Conservation (phyloP, 208 protist species). For the Leishmania turanica region DNA sequence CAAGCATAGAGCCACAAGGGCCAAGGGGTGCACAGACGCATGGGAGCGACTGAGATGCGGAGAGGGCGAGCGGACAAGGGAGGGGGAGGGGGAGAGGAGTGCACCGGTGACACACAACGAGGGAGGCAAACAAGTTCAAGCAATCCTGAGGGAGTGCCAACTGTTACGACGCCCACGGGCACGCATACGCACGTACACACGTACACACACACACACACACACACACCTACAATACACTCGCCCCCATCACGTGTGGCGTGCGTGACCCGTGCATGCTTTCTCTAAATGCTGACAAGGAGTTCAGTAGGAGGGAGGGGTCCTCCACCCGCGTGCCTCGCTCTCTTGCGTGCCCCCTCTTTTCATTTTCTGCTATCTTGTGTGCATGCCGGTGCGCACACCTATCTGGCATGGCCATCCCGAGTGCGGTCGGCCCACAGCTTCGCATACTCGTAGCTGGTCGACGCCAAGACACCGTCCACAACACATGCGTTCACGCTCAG, state of each 20-base stretch:
- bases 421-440: slow-evolving; percentile 78
- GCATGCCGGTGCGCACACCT: slow-evolving; percentile 14
- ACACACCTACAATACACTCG: too few species aligned
- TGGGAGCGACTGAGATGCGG: not conserved
- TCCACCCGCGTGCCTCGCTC: not conserved
- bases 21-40: not conserved
- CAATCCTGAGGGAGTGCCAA: not conserved
- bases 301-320: too few species aligned
- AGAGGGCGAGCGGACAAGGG: not conserved
- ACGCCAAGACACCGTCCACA: slow-evolving; percentile 76
- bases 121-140: not conserved
- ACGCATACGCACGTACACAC: too few species aligned
- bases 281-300: not conserved
- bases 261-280: too few species aligned
- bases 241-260: too few species aligned
- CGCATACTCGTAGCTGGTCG: slow-evolving; percentile 86
- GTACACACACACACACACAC: not conserved
- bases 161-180: not conserved
- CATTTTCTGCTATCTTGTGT: not conserved
- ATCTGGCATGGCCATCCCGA: slow-evolving; percentile 9
- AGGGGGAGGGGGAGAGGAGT: not conserved
- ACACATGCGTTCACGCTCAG: slow-evolving; percentile 75
- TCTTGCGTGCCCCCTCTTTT: not conserved
- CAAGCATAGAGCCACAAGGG: not conserved
- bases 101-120: not conserved